These are phyloP conservation scores for Protostelium mycophagum DNA, from an alignment of 78 protist species.

Conservation along the genomic window DNA sequence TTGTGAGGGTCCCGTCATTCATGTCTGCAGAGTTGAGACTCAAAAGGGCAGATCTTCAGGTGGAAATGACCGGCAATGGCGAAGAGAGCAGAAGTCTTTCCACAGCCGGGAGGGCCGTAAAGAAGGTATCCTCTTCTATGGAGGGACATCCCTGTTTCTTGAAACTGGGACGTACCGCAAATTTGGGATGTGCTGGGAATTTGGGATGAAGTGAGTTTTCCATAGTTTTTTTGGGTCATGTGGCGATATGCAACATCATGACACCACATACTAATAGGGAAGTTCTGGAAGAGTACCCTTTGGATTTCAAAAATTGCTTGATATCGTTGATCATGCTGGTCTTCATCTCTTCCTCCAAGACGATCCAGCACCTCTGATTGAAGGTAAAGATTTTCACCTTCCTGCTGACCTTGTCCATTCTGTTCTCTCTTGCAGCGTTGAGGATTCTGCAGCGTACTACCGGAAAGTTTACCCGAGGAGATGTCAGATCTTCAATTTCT, in stretches of 20 bases:
- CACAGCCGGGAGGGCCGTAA: conserved; percentile 82
- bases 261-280: too few relatives aligned
- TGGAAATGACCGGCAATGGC: neutral
- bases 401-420: neutral
- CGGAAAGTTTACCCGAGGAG: neutral
- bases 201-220: too few relatives aligned
- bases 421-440: neutral
- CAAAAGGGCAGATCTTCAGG: neutral
- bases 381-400: neutral
- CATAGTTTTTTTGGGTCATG: too few relatives aligned
- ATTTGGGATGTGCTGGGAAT: too few relatives aligned
- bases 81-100: conserved; percentile 18
- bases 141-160: conserved; percentile 58
- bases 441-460: neutral
- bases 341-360: neutral
- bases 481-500: neutral
- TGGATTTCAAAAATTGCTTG: conserved; percentile 4
- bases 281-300: conserved; percentile 16
- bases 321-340: conserved; percentile 3
- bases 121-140: conserved; percentile 80
- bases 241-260: too few relatives aligned
- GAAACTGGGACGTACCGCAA: too few relatives aligned
- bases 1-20: neutral
- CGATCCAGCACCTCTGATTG: neutral
- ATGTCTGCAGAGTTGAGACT: neutral